These are phyloP conservation scores for Ustilago lituana DNA, from an alignment of 1,284 basidiomycete species.

Conservation along the genomic window DNA sequence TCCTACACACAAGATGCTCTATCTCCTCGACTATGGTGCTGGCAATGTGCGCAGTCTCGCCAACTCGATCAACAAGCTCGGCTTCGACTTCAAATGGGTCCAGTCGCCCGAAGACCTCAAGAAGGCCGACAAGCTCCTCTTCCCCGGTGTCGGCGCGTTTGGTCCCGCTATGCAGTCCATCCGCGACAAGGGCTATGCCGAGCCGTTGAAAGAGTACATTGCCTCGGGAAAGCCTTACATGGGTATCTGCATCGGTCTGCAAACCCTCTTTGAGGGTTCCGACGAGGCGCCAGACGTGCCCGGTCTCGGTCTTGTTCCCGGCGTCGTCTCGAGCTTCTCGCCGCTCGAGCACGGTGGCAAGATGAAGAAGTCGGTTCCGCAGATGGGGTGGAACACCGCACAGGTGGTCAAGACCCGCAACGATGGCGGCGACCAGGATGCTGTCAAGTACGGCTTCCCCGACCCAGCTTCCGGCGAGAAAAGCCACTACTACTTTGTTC, in stretches of 20 bases:
- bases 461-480: slow-evolving; percentile 69
- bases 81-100: slow-evolving; percentile 92
- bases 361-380: slow-evolving; percentile 83
- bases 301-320: slow-evolving; percentile 64
- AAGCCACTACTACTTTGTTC: slow-evolving; percentile 89
- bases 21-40: slow-evolving; percentile 66
- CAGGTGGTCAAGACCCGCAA: slow-evolving; percentile 67
- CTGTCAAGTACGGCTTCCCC: slow-evolving; percentile 50
- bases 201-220: slow-evolving; percentile 85
- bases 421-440: slow-evolving; percentile 31
- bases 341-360: slow-evolving; percentile 50
- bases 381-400: slow-evolving; percentile 87
- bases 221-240: slow-evolving; percentile 86
- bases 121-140: slow-evolving; percentile 88
- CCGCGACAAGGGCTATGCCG: slow-evolving; percentile 77
- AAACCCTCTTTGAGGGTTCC: slow-evolving; percentile 81
- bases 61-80: slow-evolving; percentile 87
- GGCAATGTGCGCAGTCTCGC: slow-evolving; percentile 73
- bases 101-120: slow-evolving; percentile 83
- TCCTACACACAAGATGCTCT: slow-evolving; percentile 51
- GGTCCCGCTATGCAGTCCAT: slow-evolving; percentile 86
- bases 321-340: slow-evolving; percentile 53
- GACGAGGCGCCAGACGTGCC: slow-evolving; percentile 66
- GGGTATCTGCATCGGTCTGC: slow-evolving; percentile 84
- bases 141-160: slow-evolving; percentile 98